phyloP scores from a whole-genome alignment of 768 basidiomycete species.

The Auriscalpium vulgare region DNA sequence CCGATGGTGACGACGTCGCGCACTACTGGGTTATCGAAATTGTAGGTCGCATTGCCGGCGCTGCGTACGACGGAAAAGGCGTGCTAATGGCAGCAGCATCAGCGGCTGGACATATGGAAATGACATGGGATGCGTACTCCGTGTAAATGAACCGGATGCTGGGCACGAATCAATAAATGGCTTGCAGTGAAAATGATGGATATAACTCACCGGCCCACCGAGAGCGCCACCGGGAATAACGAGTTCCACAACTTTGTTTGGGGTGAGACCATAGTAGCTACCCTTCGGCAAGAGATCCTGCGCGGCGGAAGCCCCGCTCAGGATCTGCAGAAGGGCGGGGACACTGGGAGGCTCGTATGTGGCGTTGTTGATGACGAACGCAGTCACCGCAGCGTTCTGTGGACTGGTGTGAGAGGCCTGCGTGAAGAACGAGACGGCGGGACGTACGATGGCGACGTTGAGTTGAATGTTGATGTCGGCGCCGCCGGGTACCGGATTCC shows the following conservation, averaged over 20 bases:
- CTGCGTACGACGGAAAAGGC: slow-evolving; percentile 4
- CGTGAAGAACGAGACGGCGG: neutral
- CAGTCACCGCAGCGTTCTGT: neutral
- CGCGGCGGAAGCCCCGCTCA: slow-evolving; percentile 43
- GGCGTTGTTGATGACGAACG: slow-evolving; percentile 29
- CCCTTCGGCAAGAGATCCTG: slow-evolving; percentile 43
- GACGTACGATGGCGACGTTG: slow-evolving; percentile 11
- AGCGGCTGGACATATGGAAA: neutral
- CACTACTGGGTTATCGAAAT: slow-evolving; percentile 30
- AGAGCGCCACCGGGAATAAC: slow-evolving; percentile 36
- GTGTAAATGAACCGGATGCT: slow-evolving; percentile 14
- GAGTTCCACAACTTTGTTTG: slow-evolving; percentile 39
- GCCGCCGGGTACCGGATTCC: slow-evolving; percentile 13
- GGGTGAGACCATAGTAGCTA: slow-evolving; percentile 39
- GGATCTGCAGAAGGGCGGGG: slow-evolving; percentile 50
- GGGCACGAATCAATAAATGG: neutral
- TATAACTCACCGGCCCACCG: slow-evolving; percentile 20
- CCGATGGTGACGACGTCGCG: slow-evolving; percentile 25
- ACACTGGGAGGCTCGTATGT: slow-evolving; percentile 33
- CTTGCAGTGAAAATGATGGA: neutral
- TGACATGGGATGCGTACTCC: neutral
- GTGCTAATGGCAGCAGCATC: neutral
- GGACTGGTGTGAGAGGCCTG: slow-evolving; percentile 1
- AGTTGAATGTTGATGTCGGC: slow-evolving; percentile 17
- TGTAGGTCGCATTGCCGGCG: slow-evolving; percentile 2